phyloP scores from a whole-genome alignment of 1,139 yeast genomes.

The Suhomyces guaymorum region DNA sequence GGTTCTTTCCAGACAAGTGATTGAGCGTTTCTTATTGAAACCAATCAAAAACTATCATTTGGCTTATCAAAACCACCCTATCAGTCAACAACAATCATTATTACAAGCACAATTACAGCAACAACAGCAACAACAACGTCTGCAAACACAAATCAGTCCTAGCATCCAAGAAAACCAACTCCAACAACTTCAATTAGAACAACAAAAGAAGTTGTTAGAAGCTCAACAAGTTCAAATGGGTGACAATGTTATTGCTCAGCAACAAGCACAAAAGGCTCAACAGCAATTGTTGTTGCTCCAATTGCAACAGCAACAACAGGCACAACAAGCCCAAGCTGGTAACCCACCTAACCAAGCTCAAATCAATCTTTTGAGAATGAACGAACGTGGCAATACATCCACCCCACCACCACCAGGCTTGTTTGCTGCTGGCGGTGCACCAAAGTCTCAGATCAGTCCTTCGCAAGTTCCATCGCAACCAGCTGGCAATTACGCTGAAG shows the following conservation, averaged over 20 bases:
- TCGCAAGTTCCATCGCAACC: slow-evolving; percentile 16
- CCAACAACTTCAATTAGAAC: slow-evolving; percentile 32
- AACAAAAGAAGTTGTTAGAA: slow-evolving; percentile 30
- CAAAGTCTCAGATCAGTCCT: slow-evolving; percentile 16
- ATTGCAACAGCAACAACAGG: slow-evolving; percentile 18
- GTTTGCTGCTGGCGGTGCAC: slow-evolving; percentile 26
- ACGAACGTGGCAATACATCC: slow-evolving; percentile 36
- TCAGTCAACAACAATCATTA: slow-evolving; percentile 42
- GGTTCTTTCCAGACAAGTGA: slow-evolving; percentile 41
- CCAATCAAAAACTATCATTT: slow-evolving; percentile 51
- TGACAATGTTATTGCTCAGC: slow-evolving; percentile 18
- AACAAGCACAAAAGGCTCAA: slow-evolving; percentile 21
- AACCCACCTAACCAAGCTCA: slow-evolving; percentile 20
- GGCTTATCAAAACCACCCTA: slow-evolving; percentile 50
- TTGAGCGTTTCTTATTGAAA: slow-evolving; percentile 43
- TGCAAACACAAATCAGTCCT: slow-evolving; percentile 20
- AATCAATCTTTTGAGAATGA: slow-evolving; percentile 33
- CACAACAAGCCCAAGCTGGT: slow-evolving; percentile 16
- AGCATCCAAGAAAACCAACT: slow-evolving; percentile 23
- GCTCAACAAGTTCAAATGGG: slow-evolving; percentile 22
- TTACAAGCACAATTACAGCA: slow-evolving; percentile 25
- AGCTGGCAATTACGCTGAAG: slow-evolving; percentile 12
- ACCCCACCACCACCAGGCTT: slow-evolving; percentile 52
- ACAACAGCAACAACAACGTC: slow-evolving; percentile 21
- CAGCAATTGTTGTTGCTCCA: slow-evolving; percentile 20